phyloP scores from a whole-genome alignment of 768 basidiomycete species.

The Termitomyces sp. region DNA sequence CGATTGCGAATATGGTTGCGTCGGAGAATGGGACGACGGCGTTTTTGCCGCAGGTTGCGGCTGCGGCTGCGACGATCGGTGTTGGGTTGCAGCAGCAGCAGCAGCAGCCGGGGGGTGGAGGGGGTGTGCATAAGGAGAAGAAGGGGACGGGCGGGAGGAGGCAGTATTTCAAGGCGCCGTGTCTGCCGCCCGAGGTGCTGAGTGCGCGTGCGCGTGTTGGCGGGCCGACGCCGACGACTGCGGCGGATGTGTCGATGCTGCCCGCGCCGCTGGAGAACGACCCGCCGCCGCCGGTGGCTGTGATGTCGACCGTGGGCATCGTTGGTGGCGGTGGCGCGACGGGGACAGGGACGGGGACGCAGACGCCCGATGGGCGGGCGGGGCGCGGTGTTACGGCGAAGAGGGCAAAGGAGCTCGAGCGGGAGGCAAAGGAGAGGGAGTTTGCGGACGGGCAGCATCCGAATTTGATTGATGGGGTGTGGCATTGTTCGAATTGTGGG shows the following conservation, averaged over 20 bases:
- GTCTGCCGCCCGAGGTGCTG: constrained; percentile 47
- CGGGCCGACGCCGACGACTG: constrained; percentile 63
- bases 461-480: constrained; percentile 77
- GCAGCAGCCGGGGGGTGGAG: no score
- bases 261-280: constrained; percentile 59
- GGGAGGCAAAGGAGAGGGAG: constrained; percentile 80
- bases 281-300: constrained; percentile 34
- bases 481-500: constrained; percentile 96
- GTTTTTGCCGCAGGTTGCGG: constrained; percentile 40
- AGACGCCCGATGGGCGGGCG: constrained; percentile 40
- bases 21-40: constrained; percentile 78
- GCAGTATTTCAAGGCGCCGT: constrained; percentile 61
- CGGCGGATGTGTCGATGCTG: constrained; percentile 52
- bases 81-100: constrained; percentile 11
- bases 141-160: neutral
- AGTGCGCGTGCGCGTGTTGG: constrained; percentile 53
- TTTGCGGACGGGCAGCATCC: constrained; percentile 79
- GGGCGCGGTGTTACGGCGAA: constrained; percentile 49
- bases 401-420: constrained; percentile 66
- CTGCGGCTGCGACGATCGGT: constrained; percentile 10
- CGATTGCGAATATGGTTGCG: constrained; percentile 90
- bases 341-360: neutral
- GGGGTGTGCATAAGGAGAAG: constrained; percentile 8
- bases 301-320: constrained; percentile 2
- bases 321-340: neutral